Evolutionary conservation across 176 grass and related monocot species (phyloP), one percentile per base, ranked within the genome.

Genomic region (Juncus effusus): DNA sequence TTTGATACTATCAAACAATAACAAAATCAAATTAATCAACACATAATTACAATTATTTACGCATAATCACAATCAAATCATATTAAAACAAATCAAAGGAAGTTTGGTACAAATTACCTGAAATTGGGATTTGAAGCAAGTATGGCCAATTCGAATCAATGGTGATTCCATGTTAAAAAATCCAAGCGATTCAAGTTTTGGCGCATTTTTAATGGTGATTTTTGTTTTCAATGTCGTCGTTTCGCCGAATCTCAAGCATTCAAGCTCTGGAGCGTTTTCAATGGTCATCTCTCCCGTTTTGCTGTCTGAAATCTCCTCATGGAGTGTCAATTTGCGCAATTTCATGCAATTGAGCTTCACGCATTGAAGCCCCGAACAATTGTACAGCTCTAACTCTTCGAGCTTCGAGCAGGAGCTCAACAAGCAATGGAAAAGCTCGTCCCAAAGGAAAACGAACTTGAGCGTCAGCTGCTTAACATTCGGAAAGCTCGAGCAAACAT

Each of bases 201-300:
- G 40, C 15, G 58, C 69, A 56, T 72, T 14, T 42, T 60, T 53
- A 36, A 72, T 14, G 1, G 55, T 44, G 42, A 72, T 35, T 14
- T 16, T 72, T 45, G 54, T 59, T 6, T 12, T 3, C 2, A 41
- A 15, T 42, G 35, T 41, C 9, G 54, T 72, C 7, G n/a, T 72
- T 72, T 72, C 69, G 28, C 69, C 69, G 0, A 72, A 7, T 19
- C 53, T 72, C 10, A 72, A 72, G 2, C 38, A 59, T 14, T 19
- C 39, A 15, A 72, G 55, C n/a, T 72, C 69, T 7, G 69, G 69
- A 28, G 69, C 69, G 13, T 71, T 71, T 71, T 72, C 69, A 58
- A 72, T 72, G 40, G 42, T 56, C 54, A 72, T 6, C 9, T 72
- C 40, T 56, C 58, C 58, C 4, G 42, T 4, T 35, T 59, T n/a